Base-by-base conservation (phyloP, 2,329 filamentous ascomycete species). In the Chalara sp. region DNA sequence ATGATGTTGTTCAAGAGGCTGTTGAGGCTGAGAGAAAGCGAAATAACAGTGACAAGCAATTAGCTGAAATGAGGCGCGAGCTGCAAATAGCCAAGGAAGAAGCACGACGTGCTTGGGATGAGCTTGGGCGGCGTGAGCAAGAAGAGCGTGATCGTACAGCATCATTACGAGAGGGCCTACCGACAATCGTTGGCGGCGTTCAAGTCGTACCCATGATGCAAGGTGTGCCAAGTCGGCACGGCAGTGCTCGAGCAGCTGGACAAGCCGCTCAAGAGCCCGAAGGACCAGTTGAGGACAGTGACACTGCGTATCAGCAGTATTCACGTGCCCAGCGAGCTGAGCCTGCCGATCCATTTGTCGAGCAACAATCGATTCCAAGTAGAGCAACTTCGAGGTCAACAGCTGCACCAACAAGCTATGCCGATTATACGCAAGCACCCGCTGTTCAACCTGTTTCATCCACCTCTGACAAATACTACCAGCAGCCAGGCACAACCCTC, bases 71-170 rank as follows among this genome's bases (percentile, higher is more conserved):
- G 86, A 86, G 87, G 61, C 88, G 93, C 56, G 93, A 99, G 69
- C 76, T 97, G 39, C 81, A 87, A 61, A 99, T 99, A 54, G 95
- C 91, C 39, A 96, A 96, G 65, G 92, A 96, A 60, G 93, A 99
- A 69, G 92, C 93, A 6, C 83, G 92, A 35, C 82, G 93, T 51
- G 93, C 93, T 1, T 99, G 93, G 93, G 93, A 99, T 71, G 93
- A 97, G 68, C 80, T 99, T 1, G 93, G 93, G 29, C 81, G 92
- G 47, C 83, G 90, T 47, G 93, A 97, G 68, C 89, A 96, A 64
- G 89, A 95, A 68, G 92, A 96, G 68, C 83, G 92, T 5, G 91
- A 96, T 56, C 81, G 89, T 44, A 93, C 88, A 1, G 77, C 82
- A 31, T 90, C 89, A n/a, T 74, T 99, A 29, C 84, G 93, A 61